Evolutionary conservation across 1,139 yeast species (phyloP).

Genomic region (Yamadazyma sp.): DNA sequence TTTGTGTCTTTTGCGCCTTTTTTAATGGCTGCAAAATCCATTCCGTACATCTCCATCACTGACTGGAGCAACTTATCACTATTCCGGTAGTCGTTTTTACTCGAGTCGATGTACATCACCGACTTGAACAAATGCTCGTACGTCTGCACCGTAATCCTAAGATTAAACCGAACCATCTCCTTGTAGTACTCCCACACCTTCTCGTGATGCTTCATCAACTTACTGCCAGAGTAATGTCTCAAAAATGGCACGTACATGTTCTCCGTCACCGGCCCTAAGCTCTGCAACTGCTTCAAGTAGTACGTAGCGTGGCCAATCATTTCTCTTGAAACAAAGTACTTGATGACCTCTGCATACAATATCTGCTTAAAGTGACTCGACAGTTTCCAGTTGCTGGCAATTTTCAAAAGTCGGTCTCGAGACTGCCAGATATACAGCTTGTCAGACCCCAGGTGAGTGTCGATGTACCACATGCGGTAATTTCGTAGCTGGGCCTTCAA

Average conservation of each 20-base stretch:
- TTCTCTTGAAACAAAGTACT: slow-evolving; percentile 18
- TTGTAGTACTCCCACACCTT: slow-evolving; percentile 36
- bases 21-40: slow-evolving; percentile 13
- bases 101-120: slow-evolving; percentile 37
- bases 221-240: slow-evolving; percentile 21
- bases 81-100: slow-evolving; percentile 22
- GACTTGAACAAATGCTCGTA: slow-evolving; percentile 44
- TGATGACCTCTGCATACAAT: slow-evolving; percentile 28
- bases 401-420: slow-evolving; percentile 7
- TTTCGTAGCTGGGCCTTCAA: slow-evolving; percentile 33
- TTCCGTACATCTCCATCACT: slow-evolving; percentile 33
- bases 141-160: slow-evolving; percentile 34
- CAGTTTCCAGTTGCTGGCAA: background rate
- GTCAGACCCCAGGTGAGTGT: slow-evolving; percentile 7
- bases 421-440: slow-evolving; percentile 11
- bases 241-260: slow-evolving; percentile 32
- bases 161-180: slow-evolving; percentile 34
- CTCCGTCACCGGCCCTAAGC: slow-evolving; percentile 20
- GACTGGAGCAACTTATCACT: slow-evolving; percentile 32
- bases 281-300: slow-evolving; percentile 16
- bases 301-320: slow-evolving; percentile 18
- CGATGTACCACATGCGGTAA: slow-evolving; percentile 28
- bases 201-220: slow-evolving; percentile 28
- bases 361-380: slow-evolving; percentile 11
- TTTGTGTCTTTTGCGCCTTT: background rate